Percentiles rank a stretch among this genome's conserved stretches.
These are phyloP conservation scores for Tilletia caries DNA, from an alignment of 1,284 basidiomycete species.

Conservation along the genomic window DNA sequence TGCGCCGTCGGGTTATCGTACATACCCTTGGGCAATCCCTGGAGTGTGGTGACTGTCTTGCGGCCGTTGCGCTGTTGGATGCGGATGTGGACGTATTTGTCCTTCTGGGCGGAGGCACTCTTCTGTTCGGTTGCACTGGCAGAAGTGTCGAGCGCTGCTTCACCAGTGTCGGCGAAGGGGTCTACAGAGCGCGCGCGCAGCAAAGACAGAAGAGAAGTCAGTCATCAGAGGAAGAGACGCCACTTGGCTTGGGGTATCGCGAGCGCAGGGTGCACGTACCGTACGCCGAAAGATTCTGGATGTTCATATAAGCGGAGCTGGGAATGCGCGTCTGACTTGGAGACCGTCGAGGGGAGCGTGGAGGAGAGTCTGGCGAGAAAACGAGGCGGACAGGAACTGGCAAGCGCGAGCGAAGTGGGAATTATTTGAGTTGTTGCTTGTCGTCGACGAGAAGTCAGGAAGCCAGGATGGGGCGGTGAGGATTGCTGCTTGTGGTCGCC, in stretches of 20 bases:
- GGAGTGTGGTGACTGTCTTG: constrained; percentile 96
- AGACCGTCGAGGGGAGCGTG: not conserved
- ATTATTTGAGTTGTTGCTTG: not conserved
- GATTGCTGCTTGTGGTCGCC: too few species aligned
- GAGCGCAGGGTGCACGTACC: constrained; percentile 26
- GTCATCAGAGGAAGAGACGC: not conserved
- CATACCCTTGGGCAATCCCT: constrained; percentile 88
- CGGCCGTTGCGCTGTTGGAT: constrained; percentile 99
- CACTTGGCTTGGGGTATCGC: not conserved
- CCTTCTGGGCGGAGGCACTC: constrained; percentile 33
- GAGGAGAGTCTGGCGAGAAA: not conserved
- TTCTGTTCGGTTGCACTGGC: constrained; percentile 30
- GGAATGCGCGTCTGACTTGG: constrained; percentile 1
- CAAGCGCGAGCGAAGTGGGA: too few species aligned
- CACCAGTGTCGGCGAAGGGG: constrained; percentile 54
- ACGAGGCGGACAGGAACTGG: too few species aligned
- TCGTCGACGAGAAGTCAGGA: not conserved
- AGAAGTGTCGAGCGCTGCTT: constrained; percentile 24
- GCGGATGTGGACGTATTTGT: constrained; percentile 58
- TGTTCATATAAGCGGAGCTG: constrained; percentile 43
- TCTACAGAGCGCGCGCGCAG: constrained; percentile 21
- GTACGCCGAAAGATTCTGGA: constrained; percentile 54
- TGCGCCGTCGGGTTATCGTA: not conserved
- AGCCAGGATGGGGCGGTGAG: not conserved
- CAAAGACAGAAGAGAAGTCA: not conserved